Conservation (phyloP, 805 yeast genomes). For the Candida xyloterini region DNA sequence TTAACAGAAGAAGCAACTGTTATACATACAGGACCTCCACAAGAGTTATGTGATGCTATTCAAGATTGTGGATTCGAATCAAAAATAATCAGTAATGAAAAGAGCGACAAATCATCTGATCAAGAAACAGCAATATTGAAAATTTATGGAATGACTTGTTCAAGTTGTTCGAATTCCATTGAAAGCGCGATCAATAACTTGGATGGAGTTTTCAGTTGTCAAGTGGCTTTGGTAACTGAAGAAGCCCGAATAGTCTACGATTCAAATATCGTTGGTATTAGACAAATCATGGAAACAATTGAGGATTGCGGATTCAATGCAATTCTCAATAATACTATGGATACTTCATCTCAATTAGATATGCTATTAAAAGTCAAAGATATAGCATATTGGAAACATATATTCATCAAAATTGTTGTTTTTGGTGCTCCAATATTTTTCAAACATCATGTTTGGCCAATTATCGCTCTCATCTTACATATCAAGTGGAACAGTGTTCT, state of each 20-base stretch:
- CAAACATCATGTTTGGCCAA: slow-evolving; percentile 49
- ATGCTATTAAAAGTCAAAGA: slow-evolving; percentile 69
- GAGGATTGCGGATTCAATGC: slow-evolving; percentile 55
- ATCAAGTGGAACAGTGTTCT: slow-evolving; percentile 9
- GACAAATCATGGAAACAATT: slow-evolving; percentile 56
- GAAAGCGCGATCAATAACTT: slow-evolving; percentile 43
- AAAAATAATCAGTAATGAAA: slow-evolving; percentile 35
- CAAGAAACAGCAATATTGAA: slow-evolving; percentile 30
- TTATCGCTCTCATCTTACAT: slow-evolving; percentile 27
- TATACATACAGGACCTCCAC: slow-evolving; percentile 38
- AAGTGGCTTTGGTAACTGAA: slow-evolving; percentile 52
- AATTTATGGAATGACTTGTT: slow-evolving; percentile 61
- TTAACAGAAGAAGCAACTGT: slow-evolving; percentile 69
- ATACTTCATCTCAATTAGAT: slow-evolving; percentile 65
- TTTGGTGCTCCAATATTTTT: slow-evolving; percentile 63
- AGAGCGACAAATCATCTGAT: slow-evolving; percentile 9
- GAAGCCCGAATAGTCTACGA: slow-evolving; percentile 54
- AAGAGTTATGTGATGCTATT: slow-evolving; percentile 48
- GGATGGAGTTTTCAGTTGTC: slow-evolving; percentile 47
- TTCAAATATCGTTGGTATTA: slow-evolving; percentile 52
- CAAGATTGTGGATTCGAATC: slow-evolving; percentile 52
- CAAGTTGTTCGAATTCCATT: slow-evolving; percentile 49
- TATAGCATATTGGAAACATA: slow-evolving; percentile 64
- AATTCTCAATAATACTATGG: slow-evolving; percentile 43
- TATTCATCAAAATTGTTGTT: slow-evolving; percentile 47